Evolutionary conservation across 257 asterid species (phyloP).

Genomic region (Paulownia fortunei): DNA sequence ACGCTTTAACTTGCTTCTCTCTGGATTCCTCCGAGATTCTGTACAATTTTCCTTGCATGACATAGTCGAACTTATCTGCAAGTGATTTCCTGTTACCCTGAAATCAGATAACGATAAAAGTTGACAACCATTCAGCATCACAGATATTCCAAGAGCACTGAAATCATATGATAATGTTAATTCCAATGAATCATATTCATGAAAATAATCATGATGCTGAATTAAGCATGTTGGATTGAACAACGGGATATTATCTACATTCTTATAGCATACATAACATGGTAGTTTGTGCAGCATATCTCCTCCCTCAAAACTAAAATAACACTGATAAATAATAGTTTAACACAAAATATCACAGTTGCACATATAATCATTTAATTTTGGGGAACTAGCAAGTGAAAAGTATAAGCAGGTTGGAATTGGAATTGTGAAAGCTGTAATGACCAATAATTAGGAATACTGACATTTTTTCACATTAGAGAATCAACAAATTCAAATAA

Average conservation of each 20-base stretch:
- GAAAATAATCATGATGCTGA: background rate
- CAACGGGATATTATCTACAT: background rate
- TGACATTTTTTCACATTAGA: too few relatives aligned
- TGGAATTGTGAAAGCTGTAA: background rate
- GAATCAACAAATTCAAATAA: too few relatives aligned
- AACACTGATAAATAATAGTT: background rate
- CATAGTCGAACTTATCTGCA: conserved; percentile 90
- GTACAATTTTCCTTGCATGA: conserved; percentile 93
- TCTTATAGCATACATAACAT: background rate
- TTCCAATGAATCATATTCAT: background rate
- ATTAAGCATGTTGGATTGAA: background rate
- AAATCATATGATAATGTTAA: background rate
- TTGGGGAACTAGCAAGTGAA: background rate
- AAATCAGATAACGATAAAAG: conserved; percentile 23
- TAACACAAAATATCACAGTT: background rate
- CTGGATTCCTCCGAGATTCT: conserved; percentile 74
- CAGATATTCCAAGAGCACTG: background rate
- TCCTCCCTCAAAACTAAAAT: background rate
- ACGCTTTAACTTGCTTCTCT: conserved; percentile 74
- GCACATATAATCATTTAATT: background rate
- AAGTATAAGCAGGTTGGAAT: background rate
- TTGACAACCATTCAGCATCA: background rate
- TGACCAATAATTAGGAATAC: background rate
- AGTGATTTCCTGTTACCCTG: conserved; percentile 82
- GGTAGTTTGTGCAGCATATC: background rate